A percentile compares a stretch with the other conserved stretches of the same genome.
These are phyloP conservation scores for Aspergillus quadricinctus DNA, from an alignment of 2,329 filamentous ascomycete genomes.

Conservation along the genomic window DNA sequence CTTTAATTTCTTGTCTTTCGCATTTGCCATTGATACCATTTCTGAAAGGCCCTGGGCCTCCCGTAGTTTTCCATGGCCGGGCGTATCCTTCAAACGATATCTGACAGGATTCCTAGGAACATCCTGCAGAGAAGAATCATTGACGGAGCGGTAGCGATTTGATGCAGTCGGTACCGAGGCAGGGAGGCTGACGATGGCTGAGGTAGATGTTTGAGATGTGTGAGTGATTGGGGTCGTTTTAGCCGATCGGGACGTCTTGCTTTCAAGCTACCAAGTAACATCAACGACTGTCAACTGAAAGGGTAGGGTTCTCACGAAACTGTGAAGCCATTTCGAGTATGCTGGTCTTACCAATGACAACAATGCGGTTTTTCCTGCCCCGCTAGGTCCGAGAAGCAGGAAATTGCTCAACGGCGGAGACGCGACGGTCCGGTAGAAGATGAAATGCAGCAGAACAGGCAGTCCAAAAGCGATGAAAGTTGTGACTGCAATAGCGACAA, in stretches of 20 bases:
- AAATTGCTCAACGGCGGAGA: constrained; percentile 65
- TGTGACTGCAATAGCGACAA: constrained; percentile 58
- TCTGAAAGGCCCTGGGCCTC: constrained; percentile 49
- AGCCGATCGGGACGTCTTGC: constrained; percentile 38
- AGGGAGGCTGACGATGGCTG: constrained; percentile 55
- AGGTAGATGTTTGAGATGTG: constrained; percentile 58
- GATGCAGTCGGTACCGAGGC: constrained; percentile 50
- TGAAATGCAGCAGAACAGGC: constrained; percentile 72
- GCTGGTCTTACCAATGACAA: constrained; percentile 63
- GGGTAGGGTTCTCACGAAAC: neutral
- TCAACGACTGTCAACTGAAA: neutral
- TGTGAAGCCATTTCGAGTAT: neutral
- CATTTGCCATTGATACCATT: constrained; percentile 27
- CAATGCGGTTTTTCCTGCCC: constrained; percentile 82
- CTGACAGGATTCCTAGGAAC: constrained; percentile 31
- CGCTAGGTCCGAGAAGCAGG: constrained; percentile 75
- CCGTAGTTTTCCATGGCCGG: constrained; percentile 91
- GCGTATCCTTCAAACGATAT: constrained; percentile 63
- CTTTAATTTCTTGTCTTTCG: constrained; percentile 32
- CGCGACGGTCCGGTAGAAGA: constrained; percentile 64
- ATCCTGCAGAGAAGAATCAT: constrained; percentile 63
- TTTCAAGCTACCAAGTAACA: constrained; percentile 36
- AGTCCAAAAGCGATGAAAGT: constrained; percentile 65
- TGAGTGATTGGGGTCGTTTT: constrained; percentile 47
- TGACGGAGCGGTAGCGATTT: constrained; percentile 60